Percentiles rank a stretch among this genome's conserved stretches.
Conservation (phyloP, 352 stramenopile genomes). For the Phytophthora litchii region DNA sequence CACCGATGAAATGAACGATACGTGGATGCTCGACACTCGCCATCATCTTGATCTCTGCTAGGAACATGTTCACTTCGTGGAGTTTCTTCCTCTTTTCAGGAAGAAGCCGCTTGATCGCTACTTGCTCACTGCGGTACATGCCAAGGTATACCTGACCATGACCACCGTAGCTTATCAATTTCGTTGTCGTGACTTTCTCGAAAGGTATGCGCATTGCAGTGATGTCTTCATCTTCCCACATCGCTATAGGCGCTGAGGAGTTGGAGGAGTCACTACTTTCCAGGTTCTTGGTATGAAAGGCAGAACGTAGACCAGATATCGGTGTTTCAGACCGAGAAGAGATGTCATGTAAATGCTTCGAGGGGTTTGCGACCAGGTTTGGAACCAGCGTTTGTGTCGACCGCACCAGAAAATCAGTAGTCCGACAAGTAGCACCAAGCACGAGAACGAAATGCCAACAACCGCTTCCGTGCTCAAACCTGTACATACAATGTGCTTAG, state of each 20-base stretch:
- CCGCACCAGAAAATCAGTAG: conserved; percentile 1
- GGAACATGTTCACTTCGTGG: conserved; percentile 42
- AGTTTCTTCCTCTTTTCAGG: conserved; percentile 17
- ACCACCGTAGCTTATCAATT: conserved; percentile 40
- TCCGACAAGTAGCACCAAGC: conserved; percentile 1
- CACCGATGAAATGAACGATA: conserved; percentile 46
- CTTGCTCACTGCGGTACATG: conserved; percentile 29
- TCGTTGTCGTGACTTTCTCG: conserved; percentile 33
- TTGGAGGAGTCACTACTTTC: conserved; percentile 9
- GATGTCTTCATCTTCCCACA: conserved; percentile 38
- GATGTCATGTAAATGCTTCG: conserved; percentile 7
- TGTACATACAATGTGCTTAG: background rate
- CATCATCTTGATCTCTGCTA: conserved; percentile 53
- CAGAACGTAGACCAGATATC: background rate
- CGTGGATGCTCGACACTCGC: conserved; percentile 37
- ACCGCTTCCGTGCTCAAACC: background rate
- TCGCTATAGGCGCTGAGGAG: background rate
- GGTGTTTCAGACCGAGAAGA: background rate
- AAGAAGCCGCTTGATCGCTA: conserved; percentile 51
- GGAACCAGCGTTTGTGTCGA: conserved; percentile 11
- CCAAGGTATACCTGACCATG: conserved; percentile 48
- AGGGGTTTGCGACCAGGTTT: background rate
- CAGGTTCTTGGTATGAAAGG: conserved; percentile 13
- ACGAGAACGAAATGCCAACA: conserved; percentile 1
- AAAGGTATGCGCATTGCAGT: conserved; percentile 33